Conservation (phyloP, 257 asterid genomes). For the Gentiana dahurica region DNA sequence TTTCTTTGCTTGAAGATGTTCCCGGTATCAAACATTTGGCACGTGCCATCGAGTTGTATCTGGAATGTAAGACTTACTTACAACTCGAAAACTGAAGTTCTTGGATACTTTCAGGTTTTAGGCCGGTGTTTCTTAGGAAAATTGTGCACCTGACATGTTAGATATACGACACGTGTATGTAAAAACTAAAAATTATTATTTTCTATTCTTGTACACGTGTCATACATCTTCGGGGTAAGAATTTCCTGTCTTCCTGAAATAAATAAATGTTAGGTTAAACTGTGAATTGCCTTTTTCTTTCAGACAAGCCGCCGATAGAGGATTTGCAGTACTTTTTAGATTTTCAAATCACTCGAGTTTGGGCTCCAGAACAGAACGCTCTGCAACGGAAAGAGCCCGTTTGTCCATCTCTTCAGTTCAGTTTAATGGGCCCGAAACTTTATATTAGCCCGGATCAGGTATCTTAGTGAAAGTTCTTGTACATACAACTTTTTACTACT, state of each 20-base stretch:
- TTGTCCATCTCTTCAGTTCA: slow-evolving; percentile 80
- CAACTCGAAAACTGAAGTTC: background rate
- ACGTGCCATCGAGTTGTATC: slow-evolving; percentile 88
- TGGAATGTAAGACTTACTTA: slow-evolving; percentile 62
- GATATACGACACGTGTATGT: too few species aligned
- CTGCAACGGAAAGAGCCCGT: slow-evolving; percentile 93
- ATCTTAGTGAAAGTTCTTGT: slow-evolving; percentile 2
- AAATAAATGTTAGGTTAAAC: slow-evolving; percentile 1
- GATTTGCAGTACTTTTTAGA: slow-evolving; percentile 96
- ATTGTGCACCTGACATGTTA: too few species aligned
- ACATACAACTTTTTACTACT: too few species aligned
- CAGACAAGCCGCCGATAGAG: slow-evolving; percentile 99
- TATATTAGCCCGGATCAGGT: slow-evolving; percentile 97
- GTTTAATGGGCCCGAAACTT: slow-evolving; percentile 98
- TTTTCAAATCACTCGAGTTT: slow-evolving; percentile 81
- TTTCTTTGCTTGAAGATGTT: slow-evolving; percentile 78
- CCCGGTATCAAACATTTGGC: slow-evolving; percentile 72
- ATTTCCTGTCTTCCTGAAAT: background rate
- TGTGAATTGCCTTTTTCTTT: slow-evolving; percentile 14
- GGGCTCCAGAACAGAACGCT: slow-evolving; percentile 98
- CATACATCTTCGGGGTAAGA: background rate
- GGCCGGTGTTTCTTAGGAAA: background rate
- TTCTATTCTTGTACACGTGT: too few species aligned
- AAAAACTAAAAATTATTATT: too few species aligned
- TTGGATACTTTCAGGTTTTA: background rate